Percentiles rank a stretch among this genome's conserved stretches.
These are phyloP conservation scores for Sclerotinia trifoliorum DNA, from an alignment of 2,329 filamentous ascomycete genomes.

Conservation along the genomic window DNA sequence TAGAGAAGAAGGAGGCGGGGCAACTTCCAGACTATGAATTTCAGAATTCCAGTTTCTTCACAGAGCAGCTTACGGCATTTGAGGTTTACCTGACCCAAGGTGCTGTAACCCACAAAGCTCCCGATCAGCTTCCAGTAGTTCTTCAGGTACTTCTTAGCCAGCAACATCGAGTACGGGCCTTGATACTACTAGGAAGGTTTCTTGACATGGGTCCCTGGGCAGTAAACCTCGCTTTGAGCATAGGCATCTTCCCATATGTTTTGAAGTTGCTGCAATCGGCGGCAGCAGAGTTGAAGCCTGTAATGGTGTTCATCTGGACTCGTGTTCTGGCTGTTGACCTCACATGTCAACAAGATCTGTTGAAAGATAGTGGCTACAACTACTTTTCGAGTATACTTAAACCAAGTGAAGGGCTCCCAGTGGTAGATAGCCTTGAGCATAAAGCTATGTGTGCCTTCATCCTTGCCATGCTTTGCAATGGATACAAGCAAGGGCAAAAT, in stretches of 20 bases:
- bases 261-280: slow-evolving; percentile 94
- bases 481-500: slow-evolving; percentile 85
- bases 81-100: slow-evolving; percentile 89
- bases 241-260: slow-evolving; percentile 99
- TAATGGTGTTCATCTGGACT: slow-evolving; percentile 99
- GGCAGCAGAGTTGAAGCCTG: slow-evolving; percentile 88
- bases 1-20: slow-evolving; percentile 74
- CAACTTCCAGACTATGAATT: slow-evolving; percentile 75
- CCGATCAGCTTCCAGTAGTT: slow-evolving; percentile 93
- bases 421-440: slow-evolving; percentile 88
- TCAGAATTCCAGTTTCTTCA: slow-evolving; percentile 92
- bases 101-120: slow-evolving; percentile 79
- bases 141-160: slow-evolving; percentile 94
- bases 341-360: slow-evolving; percentile 85
- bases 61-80: slow-evolving; percentile 94
- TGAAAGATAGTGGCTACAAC: slow-evolving; percentile 95
- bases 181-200: slow-evolving; percentile 91
- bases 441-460: slow-evolving; percentile 99
- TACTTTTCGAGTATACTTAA: slow-evolving; percentile 95
- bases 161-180: slow-evolving; percentile 83
- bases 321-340: slow-evolving; percentile 92
- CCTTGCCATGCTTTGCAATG: slow-evolving; percentile 93
- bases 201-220: slow-evolving; percentile 96
- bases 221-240: slow-evolving; percentile 94
- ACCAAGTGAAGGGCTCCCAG: slow-evolving; percentile 76